Percentiles rank a stretch among this genome's conserved stretches.
Conservation (phyloP, 768 basidiomycete species). For the Mycena haematopus region DNA sequence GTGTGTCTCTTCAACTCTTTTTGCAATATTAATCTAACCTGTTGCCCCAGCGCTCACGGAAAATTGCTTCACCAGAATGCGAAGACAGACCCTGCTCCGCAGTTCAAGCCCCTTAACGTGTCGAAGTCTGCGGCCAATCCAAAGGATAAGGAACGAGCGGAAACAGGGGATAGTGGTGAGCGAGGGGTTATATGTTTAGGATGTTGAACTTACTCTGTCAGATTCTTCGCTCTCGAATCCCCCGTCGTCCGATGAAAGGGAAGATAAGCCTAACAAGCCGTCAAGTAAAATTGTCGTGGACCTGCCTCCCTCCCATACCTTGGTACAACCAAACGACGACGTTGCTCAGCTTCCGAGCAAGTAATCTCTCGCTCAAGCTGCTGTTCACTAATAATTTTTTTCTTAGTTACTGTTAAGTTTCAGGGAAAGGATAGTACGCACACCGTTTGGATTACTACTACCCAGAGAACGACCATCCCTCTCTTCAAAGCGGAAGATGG, state of each 20-base stretch:
- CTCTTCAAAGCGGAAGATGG: background rate
- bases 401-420: background rate
- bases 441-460: background rate
- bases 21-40: background rate
- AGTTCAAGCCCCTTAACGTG: background rate
- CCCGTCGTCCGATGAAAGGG: no score
- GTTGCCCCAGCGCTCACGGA: background rate
- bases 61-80: background rate
- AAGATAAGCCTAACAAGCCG: no score
- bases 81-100: slow-evolving; percentile 1
- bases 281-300: no score
- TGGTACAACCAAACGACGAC: background rate
- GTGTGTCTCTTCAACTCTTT: background rate
- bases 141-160: no score
- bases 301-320: no score
- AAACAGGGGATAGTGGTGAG: no score
- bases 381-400: background rate
- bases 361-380: background rate
- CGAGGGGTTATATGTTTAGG: no score
- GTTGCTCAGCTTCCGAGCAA: background rate
- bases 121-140: background rate
- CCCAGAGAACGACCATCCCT: background rate
- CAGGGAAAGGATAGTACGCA: background rate
- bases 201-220: no score
- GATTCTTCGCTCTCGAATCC: no score